Evolutionary conservation across 345 rosid species (phyloP), one percentile per base, ranked within the genome.

Genomic region (Dipteronia sinensis): DNA sequence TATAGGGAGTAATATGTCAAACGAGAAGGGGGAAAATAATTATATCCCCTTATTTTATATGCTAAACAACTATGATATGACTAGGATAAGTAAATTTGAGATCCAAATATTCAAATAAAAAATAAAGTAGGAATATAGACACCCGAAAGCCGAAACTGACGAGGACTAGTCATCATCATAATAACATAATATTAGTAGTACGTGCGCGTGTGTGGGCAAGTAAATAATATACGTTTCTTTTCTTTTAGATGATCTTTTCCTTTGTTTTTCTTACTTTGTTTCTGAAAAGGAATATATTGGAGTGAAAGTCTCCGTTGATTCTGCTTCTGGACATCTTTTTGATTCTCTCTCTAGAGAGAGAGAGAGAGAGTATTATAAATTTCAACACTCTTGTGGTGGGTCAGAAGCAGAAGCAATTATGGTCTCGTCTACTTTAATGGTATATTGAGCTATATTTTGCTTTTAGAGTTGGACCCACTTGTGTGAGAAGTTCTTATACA

Each of bases 271-370:
- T 59, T n/a, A 59, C 23, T 59, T 59, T 59, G 64, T 59, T 59
- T 19, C 25, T 59, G 64, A 59, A 59, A 76, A 76, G 79, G 90
- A 86, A 87, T 87, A 87, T 84, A 76, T 88, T 82, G 90, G 92
- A 86, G 92, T 86, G 94, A 88, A 88, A 90, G 88, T 82, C 90
- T 88, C 90, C 94, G 88, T 76, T 88, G 91, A 80, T 88, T 87
- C 84, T 87, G 85, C 87, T 87, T 20, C 64, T 59, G 64, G 27
- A 20, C 73, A 79, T 79, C 65, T 83, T 73, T 82, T 86, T 83
- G 86, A 85, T n/a, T n/a, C 78, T 77, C 72, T 70, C 71, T 72
- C 63, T 80, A 76, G 2, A 20, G 23, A 34, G 42, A 34, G 11
- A 15, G 1, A 1, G n/a, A n/a, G n/a, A n/a, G 38, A 34, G 38